Base-by-base conservation (phyloP, 2,329 filamentous ascomycete genomes). In the Venturia asperata region DNA sequence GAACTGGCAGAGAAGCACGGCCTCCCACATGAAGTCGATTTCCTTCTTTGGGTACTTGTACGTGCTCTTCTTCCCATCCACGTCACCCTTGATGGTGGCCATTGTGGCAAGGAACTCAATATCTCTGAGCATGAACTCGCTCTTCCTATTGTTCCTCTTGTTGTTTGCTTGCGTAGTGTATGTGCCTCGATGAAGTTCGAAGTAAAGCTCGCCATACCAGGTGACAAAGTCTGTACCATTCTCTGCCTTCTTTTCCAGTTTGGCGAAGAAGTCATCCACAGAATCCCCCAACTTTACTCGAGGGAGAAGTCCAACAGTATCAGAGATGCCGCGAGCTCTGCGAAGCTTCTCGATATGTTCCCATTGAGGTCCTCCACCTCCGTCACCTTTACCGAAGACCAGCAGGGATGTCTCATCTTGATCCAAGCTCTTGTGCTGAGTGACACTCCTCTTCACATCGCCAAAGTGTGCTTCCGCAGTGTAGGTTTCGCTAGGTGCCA, bases 91-190 rank as follows among this genome's bases (percentile, higher is more conserved):
- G 68, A 97, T 78, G 2, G 89, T 94, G 5, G 91, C 92, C 69
- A 96, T 78, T 0, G 94, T 96, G 9, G 92, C 91, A 43, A 97
- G 80, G 69, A 90, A 87, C 76, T 99, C 94, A 65, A 97, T 82
- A 68, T 96, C 91, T 60, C 92, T 88, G 64, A 99, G 82, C 77
- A 96, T 77, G 64, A 89, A 86, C 77, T 99, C 94, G 0, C 91
- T 83, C 73, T 87, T 89, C 64, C 94, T 85, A 74, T 97, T 99
- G 80, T 95, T 93, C 70, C 86, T 86, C 80, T 99, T 99, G 81
- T 96, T 99, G 78, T 97, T 96, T 67, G 92, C 89, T 75, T 97
- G 93, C 0, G 93, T 97, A 3, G 94, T 99, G 77, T 97, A 97
- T 15, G 93, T 97, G 64, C 94, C 94, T 67, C 94, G 89, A 75